phyloP scores from a whole-genome alignment of 2,329 filamentous ascomycete genomes.

The Colletotrichum tropicale region DNA sequence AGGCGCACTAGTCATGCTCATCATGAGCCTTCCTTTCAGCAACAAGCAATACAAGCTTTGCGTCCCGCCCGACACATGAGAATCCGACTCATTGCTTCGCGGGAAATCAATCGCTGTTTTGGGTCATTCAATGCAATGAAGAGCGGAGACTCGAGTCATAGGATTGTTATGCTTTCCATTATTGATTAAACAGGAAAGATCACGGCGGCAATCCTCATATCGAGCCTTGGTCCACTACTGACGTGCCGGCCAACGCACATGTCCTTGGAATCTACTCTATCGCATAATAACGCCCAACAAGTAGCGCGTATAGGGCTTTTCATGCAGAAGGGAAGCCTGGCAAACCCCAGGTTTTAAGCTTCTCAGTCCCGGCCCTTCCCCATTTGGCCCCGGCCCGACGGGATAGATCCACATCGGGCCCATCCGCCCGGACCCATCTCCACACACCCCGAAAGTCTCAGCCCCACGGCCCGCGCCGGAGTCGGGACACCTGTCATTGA shows the following conservation, averaged over 20 bases:
- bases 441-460: not conserved
- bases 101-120: not conserved
- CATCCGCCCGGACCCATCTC: not conserved
- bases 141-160: rapidly evolving
- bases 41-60: not conserved
- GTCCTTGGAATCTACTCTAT: rapidly evolving
- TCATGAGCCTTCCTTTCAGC: not conserved
- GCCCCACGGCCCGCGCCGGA: not conserved
- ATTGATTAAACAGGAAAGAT: not conserved
- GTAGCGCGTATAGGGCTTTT: not conserved
- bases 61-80: not conserved
- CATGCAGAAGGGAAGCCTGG: not conserved
- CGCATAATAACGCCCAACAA: rapidly evolving
- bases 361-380: not conserved
- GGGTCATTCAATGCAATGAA: rapidly evolving
- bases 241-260: not conserved
- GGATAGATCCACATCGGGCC: not conserved
- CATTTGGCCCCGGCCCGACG: not conserved
- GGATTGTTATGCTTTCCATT: not conserved
- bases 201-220: not conserved
- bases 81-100: not conserved
- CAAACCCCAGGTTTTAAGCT: not conserved
- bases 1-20: not conserved
- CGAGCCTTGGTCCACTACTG: rapidly evolving
- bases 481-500: not conserved